A percentile compares a stretch with the other conserved stretches of the same genome.
These are phyloP conservation scores for Leccinum fibrillosum DNA, from an alignment of 768 basidiomycete genomes.

Conservation along the genomic window DNA sequence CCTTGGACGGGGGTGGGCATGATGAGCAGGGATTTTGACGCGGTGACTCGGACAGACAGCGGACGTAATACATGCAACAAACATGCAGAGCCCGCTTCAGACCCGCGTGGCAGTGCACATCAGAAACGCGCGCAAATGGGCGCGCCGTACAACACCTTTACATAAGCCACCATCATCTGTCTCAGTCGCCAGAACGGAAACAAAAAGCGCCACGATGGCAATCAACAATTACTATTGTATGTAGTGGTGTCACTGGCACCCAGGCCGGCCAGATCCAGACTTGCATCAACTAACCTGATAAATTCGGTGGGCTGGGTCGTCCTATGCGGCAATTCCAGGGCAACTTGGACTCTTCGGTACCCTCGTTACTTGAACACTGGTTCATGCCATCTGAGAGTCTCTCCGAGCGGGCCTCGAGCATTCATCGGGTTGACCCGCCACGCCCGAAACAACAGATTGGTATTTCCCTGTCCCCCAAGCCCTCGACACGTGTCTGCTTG, in stretches of 20 bases:
- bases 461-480: neutral
- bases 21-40: neutral
- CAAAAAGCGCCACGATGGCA: neutral
- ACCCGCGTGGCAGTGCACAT: neutral
- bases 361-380: too few species aligned
- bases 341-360: too few species aligned
- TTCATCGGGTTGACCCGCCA: too few species aligned
- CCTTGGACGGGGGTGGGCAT: slow-evolving; percentile 5
- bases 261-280: too few species aligned
- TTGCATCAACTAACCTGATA: too few species aligned
- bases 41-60: neutral
- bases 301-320: too few species aligned
- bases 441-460: neutral
- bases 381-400: too few species aligned
- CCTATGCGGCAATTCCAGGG: neutral
- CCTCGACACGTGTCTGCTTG: neutral
- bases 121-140: neutral
- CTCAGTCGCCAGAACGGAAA: neutral
- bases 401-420: too few species aligned
- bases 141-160: neutral
- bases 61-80: neutral
- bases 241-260: neutral
- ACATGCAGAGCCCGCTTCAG: neutral
- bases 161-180: neutral
- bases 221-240: neutral